Conservation (phyloP, 163 green algal species). For the Scenedesmus sp. region DNA sequence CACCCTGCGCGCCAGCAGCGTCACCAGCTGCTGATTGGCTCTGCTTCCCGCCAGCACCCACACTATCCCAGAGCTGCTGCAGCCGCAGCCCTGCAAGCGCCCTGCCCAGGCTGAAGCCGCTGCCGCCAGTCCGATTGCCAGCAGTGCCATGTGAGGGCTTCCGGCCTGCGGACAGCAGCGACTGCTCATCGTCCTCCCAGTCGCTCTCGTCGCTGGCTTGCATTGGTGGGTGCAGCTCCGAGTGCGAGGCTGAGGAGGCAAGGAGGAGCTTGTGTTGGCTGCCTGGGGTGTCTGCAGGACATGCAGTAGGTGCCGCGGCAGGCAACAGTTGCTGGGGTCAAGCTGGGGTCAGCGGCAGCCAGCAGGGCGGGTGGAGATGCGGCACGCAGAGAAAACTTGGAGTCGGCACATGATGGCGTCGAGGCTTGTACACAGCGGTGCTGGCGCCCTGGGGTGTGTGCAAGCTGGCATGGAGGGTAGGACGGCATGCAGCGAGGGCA, state of each 20-base stretch:
- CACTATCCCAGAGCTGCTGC: background rate
- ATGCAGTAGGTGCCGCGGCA: background rate
- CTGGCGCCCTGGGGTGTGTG: too few species aligned
- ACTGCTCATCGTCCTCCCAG: slow-evolving; percentile 26
- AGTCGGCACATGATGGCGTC: too few species aligned
- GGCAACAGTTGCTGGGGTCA: too few species aligned
- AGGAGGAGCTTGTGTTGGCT: background rate
- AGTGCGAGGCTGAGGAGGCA: background rate
- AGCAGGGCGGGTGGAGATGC: too few species aligned
- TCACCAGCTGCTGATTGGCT: background rate
- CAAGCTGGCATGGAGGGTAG: too few species aligned
- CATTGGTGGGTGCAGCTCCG: background rate
- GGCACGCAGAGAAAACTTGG: too few species aligned
- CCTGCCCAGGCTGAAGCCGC: background rate
- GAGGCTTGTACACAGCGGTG: too few species aligned
- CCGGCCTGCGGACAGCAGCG: background rate
- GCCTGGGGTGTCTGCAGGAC: background rate
- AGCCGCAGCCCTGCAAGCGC: background rate
- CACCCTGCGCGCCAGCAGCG: background rate
- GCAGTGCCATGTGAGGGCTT: background rate
- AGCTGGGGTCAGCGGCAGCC: too few species aligned
- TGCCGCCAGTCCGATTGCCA: background rate
- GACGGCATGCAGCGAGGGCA: too few species aligned
- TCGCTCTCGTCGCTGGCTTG: background rate
- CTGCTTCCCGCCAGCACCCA: background rate